Evolutionary conservation across 1,139 yeast genomes (phyloP).

Genomic region (Scheffersomyces segobiensis): DNA sequence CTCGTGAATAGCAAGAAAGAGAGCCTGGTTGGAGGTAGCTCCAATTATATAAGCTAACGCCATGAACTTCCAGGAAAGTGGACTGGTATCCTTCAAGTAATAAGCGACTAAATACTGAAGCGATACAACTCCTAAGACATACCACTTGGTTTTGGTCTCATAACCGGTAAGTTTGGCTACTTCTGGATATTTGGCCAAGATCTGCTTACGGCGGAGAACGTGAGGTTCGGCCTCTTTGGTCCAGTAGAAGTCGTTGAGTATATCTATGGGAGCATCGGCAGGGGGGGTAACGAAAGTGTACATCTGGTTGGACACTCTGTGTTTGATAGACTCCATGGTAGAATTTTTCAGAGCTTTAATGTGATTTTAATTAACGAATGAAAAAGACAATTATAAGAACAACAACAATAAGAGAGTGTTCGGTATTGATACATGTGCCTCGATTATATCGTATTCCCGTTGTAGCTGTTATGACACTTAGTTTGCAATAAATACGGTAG

Average conservation of each 20-base stretch:
- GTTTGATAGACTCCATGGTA: constrained; percentile 28
- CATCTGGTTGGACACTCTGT: constrained; percentile 34
- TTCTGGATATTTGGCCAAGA: constrained; percentile 75
- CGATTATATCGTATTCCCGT: neutral
- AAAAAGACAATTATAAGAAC: too few relatives aligned
- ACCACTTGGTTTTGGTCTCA: constrained; percentile 83
- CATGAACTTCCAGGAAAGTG: constrained; percentile 58
- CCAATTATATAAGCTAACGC: constrained; percentile 74
- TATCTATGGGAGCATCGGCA: constrained; percentile 44
- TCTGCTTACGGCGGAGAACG: constrained; percentile 67
- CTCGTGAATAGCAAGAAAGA: constrained; percentile 87
- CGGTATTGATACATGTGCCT: neutral
- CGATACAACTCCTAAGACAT: constrained; percentile 61
- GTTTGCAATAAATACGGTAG: neutral
- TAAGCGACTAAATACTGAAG: constrained; percentile 67
- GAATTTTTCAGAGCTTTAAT: neutral
- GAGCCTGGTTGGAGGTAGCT: constrained; percentile 81
- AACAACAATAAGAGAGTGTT: neutral
- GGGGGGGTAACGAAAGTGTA: constrained; percentile 43
- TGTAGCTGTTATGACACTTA: neutral
- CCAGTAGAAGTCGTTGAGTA: constrained; percentile 72
- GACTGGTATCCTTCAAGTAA: constrained; percentile 54
- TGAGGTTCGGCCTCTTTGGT: constrained; percentile 84
- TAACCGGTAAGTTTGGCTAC: constrained; percentile 80
- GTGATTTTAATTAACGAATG: neutral